Evolutionary conservation across 2,329 filamentous ascomycete species (phyloP).

Genomic region (Fusarium oligoseptatum): DNA sequence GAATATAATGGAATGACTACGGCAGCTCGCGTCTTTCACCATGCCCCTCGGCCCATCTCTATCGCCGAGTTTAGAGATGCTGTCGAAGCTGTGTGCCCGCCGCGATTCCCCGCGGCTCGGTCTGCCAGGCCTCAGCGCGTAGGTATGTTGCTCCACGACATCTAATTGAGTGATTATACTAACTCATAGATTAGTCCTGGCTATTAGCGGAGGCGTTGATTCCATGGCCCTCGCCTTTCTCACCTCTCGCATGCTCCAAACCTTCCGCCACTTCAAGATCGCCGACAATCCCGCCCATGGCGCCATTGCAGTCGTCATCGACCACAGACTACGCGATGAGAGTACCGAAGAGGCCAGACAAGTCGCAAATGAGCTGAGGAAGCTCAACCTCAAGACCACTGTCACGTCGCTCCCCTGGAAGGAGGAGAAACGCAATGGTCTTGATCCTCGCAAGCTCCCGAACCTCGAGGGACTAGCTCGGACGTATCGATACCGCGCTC

Average conservation of each 20-base stretch:
- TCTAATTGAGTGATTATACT: background rate
- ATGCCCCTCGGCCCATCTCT: conserved; percentile 54
- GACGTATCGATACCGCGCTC: conserved; percentile 76
- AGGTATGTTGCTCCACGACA: conserved; percentile 51
- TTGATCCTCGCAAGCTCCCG: conserved; percentile 56
- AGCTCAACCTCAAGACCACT: conserved; percentile 52
- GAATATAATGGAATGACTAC: conserved; percentile 54
- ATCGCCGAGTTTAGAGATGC: conserved; percentile 60
- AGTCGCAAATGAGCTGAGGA: conserved; percentile 58
- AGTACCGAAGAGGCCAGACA: conserved; percentile 65
- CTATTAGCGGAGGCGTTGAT: conserved; percentile 92
- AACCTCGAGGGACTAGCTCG: conserved; percentile 86
- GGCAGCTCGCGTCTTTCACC: conserved; percentile 52
- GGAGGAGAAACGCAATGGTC: conserved; percentile 45
- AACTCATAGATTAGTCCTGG: conserved; percentile 68
- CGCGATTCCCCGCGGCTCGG: conserved; percentile 61
- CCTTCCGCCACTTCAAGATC: conserved; percentile 53
- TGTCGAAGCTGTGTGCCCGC: conserved; percentile 62
- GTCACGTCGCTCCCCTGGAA: conserved; percentile 62
- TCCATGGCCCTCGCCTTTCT: conserved; percentile 95
- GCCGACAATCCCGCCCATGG: conserved; percentile 59
- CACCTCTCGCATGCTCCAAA: conserved; percentile 64
- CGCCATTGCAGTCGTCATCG: conserved; percentile 65
- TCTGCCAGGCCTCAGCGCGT: conserved; percentile 54
- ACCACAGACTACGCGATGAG: conserved; percentile 68